Base-by-base conservation (phyloP, 164 flowering plant genomes). In the Magnolia kwangsiensis region DNA sequence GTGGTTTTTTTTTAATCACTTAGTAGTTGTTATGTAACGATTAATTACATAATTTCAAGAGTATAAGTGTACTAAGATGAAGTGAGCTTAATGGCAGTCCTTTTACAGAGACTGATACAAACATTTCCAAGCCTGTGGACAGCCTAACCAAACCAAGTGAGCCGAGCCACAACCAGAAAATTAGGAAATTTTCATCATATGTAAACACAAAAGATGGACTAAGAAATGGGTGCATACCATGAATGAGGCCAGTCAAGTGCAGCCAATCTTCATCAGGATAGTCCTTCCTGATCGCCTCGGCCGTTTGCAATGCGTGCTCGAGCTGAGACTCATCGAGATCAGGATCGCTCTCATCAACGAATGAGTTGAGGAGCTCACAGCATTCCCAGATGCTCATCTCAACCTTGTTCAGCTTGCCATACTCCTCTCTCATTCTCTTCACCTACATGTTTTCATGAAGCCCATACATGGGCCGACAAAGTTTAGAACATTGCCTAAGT, bases 341-440 rank as follows among this genome's bases (percentile, higher is more conserved):
- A 0, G 88, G 88, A 45, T 85, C 88, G 63, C 86, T 85, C 51
- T 85, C 88, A 45, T 85, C 88, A 0, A 85, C 88, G 50, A 80
- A 81, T 49, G 83, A 81, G 21, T 86, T 82, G 24, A 86, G 85
- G 0, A 86, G 86, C 19, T 84, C 88, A 66, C 88, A 86, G 45
- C 85, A 82, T 72, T 86, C 88, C 88, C 86, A 86, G 51, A 86
- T 84, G 73, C 85, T 79, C 86, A 86, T 82, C 76, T 63, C 82
- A 4, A 64, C 78, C 72, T 73, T 86, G 23, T 84, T 61, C 16
- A 82, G 79, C 81, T 81, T 81, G 61, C 78, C 84, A 78, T 82
- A 86, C 3, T 84, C 83, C 37, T 76, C 84, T 65, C 75, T 82
- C 86, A 72, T 86, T 74, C 75, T 81, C 7, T 65, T 77, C 20